Percentiles rank a stretch among this genome's conserved stretches.
These are phyloP conservation scores for Smittium culicis DNA, from an alignment of 371 early-diverging fungal species.

Conservation along the genomic window DNA sequence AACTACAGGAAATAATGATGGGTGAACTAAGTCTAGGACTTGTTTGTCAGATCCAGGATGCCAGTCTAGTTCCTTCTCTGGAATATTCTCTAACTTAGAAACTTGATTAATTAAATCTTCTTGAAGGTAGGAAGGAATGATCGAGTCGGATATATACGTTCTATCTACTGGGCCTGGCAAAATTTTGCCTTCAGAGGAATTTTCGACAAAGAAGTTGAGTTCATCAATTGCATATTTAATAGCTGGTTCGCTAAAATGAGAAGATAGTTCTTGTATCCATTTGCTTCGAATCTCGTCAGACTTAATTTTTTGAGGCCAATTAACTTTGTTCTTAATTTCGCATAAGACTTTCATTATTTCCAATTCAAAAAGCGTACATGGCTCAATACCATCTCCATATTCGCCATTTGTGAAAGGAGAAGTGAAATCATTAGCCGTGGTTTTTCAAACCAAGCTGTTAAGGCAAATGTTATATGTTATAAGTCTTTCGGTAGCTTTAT, in stretches of 20 bases:
- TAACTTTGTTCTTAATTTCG: conserved; percentile 32
- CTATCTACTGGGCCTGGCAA: conserved; percentile 27
- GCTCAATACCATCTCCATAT: not conserved
- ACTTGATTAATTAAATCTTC: conserved; percentile 18
- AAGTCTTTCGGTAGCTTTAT: too few relatives aligned
- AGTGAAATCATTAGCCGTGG: not conserved
- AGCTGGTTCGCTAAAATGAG: not conserved
- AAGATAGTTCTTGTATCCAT: conserved; percentile 24
- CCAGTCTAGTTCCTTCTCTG: conserved; percentile 33
- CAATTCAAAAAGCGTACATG: conserved; percentile 15
- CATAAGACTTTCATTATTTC: conserved; percentile 19
- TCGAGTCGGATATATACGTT: conserved; percentile 29
- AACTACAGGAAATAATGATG: conserved; percentile 35
- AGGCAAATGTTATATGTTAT: too few relatives aligned
- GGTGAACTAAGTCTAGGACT: conserved; percentile 47
- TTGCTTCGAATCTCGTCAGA: conserved; percentile 20
- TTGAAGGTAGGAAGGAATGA: conserved; percentile 17
- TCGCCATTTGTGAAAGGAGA: conserved; percentile 1
- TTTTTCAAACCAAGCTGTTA: too few relatives aligned
- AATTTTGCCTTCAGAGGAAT: not conserved
- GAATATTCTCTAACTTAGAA: conserved; percentile 24
- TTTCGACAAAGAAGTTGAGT: not conserved
- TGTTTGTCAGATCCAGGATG: conserved; percentile 38
- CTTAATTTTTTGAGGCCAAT: conserved; percentile 30
- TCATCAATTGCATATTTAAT: conserved; percentile 10